Base-by-base conservation (phyloP, 2,329 filamentous ascomycete species). In the Diaporthe nobilis region DNA sequence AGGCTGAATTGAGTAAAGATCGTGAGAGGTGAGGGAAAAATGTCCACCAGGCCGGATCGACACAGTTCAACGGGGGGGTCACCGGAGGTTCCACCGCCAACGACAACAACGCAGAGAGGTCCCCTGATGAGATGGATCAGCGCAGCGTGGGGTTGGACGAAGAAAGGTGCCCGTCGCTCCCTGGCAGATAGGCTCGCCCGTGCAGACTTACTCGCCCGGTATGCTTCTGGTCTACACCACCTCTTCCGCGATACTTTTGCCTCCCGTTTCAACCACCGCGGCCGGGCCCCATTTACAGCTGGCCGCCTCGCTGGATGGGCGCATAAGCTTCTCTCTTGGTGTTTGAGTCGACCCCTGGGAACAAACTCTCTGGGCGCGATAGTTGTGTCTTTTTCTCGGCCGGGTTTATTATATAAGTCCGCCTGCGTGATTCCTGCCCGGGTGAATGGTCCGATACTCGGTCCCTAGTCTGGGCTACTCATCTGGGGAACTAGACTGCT, bases 1-100 rank as follows among this genome's bases (percentile, higher is more conserved):
- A 68, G 31, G 47, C 65, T 68, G 42, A 42, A 63, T 61, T 53
- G 47, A 55, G 65, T 70, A 55, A 70, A 39, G 65, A 55, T 31
- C 49, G 51, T 70, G 65, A 70, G 65, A 70, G n/a, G 5, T 28
- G 34, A 42, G n/a, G n/a, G n/a, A 53, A 37, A 70, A 55, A 70
- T 15, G 31, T 22, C 49, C 47, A 68, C 31, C 47, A 31, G 17
- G 63, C n/a, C 31, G 31, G 63, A 68, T 67, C 31, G 47, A 51
- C 44, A 39, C 6, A 39, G 22, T 42, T 20, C 25, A 6, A n/a
- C 10, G 4, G 37, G 17, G 17, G 31, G 44, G 22, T 20, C 5
- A n/a, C 20, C 37, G 37, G 37, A 44, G 13, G 28, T 28, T 53
- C 34, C 31, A 12, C 63, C 34, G 31, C 34, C 65, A 42, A 42